Percentiles rank a stretch among this genome's conserved stretches.
phyloP scores from a whole-genome alignment of 768 basidiomycete species.

The Termitomyces sp. region DNA sequence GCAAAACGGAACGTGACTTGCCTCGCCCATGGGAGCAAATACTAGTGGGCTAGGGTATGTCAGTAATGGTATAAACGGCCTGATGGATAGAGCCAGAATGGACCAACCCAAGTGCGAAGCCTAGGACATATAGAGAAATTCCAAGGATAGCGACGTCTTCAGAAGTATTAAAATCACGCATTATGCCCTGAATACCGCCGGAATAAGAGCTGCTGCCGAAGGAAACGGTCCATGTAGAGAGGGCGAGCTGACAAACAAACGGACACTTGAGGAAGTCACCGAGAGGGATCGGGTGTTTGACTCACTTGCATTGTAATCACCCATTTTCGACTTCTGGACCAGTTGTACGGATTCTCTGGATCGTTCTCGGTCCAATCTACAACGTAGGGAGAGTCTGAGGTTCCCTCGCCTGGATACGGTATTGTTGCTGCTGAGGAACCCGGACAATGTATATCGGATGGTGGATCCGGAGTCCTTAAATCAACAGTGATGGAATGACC shows the following conservation, averaged over 20 bases:
- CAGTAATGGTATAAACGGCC: background rate
- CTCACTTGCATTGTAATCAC: constrained; percentile 46
- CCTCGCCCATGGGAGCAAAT: constrained; percentile 58
- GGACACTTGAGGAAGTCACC: constrained; percentile 1
- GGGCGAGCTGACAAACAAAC: constrained; percentile 30
- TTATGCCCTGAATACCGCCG: constrained; percentile 41
- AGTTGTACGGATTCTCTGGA: constrained; percentile 52
- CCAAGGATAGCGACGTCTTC: constrained; percentile 51
- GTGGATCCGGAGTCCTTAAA: background rate
- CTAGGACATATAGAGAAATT: constrained; percentile 57
- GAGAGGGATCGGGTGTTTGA: background rate
- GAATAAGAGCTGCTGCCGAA: constrained; percentile 55
- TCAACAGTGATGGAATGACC: constrained; percentile 1
- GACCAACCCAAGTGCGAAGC: constrained; percentile 51
- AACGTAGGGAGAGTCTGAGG: constrained; percentile 41
- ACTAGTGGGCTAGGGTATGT: constrained; percentile 36
- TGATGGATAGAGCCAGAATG: background rate
- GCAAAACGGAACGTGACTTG: constrained; percentile 17
- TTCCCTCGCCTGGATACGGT: constrained; percentile 40
- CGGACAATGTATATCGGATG: background rate
- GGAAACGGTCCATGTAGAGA: constrained; percentile 51
- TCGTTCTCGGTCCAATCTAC: constrained; percentile 49
- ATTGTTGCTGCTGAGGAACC: constrained; percentile 2
- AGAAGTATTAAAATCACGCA: constrained; percentile 40
- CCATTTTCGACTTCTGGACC: constrained; percentile 43